Evolutionary conservation across 176 grass and related monocot species (phyloP), one percentile per base, ranked within the genome.

Genomic region (Aegilops speltoides): DNA sequence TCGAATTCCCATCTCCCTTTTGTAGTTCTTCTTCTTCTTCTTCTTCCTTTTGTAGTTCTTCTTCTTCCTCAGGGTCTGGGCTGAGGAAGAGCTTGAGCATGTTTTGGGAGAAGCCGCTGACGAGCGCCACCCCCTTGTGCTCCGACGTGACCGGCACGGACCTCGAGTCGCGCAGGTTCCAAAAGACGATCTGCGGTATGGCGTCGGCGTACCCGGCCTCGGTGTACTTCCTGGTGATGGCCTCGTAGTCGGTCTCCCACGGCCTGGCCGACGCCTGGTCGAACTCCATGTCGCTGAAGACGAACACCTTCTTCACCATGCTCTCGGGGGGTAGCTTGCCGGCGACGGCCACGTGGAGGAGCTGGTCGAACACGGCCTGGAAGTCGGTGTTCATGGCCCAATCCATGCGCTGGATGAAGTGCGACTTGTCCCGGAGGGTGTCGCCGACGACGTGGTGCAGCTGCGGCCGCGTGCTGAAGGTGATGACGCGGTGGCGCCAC

Each of bases 161-260:
- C 16, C 25, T 46, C 23, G 95, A 93, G 73, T 89, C 89, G 16
- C 90, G 76, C 12, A 98, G 79, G 83, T 95, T 98, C 95, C 91
- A 98, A 84, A 95, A 95, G 40, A 98, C 95, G 10, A 98, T 50
- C 86, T 98, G 83, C 12, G 93, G 91, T 43, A 98, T 81, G 0
- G 78, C 86, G 20, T 38, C 83, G 37, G 89, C 95, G 23, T 95
- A 95, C 83, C 91, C 93, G 1, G 79, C 89, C 48, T 89, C 78
- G 14, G 16, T 23, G 41, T 89, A 98, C 85, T 95, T 98, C 45
- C 91, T 41, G 19, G 17, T 46, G 66, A 93, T 92, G 38, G 91
- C 91, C 93, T 92, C 93, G 61, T 98, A 79, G 72, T 95, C 93
- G 23, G 95, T 98, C 86, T 98, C 93, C 95, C 93, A 98, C 2